Base-by-base conservation (phyloP, 2,329 filamentous ascomycete species). In the Beauveria caledonica region DNA sequence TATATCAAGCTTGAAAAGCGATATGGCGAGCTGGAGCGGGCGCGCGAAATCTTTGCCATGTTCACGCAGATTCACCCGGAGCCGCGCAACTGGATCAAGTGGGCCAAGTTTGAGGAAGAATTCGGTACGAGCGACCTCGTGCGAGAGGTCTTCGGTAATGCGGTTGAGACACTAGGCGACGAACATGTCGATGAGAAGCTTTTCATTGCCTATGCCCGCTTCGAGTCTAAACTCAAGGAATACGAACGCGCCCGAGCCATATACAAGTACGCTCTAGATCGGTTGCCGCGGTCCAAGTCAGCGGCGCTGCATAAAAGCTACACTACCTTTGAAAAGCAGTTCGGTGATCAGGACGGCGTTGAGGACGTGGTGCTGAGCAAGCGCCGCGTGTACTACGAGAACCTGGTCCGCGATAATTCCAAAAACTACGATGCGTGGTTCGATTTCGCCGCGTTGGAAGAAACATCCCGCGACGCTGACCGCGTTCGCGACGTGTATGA, bases 401-500 rank as follows among this genome's bases (percentile, higher is more conserved):
- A 96, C 66, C 88, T 94, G 69, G 84, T 97, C 65, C 93, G 92
- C 69, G 89, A 95, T 70, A 97, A 96, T 68, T 85, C 92, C 2
- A 94, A 95, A 69, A 97, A 97, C 73, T 99, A 99, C 77, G 94
- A 99, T 70, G 84, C 87, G 13, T 99, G 94, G 94, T 93, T 99
- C 67, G 94, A 97, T 73, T 96, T 93, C 72, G 92, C 92, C 27
- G 84, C 90, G 8, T 77, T 99, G 7, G 94, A 99, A 72, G 94
- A 99, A 74, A 84, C 86, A 0, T 87, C 90, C 1, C 89, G 90
- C 9, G 89, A 97, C 70, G 76, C 84, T 0, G 92, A 96, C 64
- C 86, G 90, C 46, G 87, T 96, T 1, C 86, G 94, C 39, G 94
- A 99, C 66, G 86, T 96, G 15, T 99, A 97, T 74, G 94, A 99